Conservation (phyloP, 352 stramenopile species). For the Discostella stelligera region DNA sequence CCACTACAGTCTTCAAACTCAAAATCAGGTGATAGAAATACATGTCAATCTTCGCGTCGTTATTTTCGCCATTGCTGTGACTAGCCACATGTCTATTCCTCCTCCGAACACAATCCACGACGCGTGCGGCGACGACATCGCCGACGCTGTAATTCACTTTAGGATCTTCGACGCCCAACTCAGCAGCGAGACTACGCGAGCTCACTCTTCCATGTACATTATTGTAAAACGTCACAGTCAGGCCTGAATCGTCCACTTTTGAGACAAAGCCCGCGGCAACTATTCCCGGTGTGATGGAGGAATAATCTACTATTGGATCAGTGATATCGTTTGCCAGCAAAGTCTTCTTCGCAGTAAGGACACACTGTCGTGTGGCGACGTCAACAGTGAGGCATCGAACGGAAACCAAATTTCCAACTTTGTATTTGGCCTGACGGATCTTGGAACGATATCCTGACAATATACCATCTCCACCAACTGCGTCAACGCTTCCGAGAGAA, state of each 20-base stretch:
- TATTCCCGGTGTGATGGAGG: conserved; percentile 80
- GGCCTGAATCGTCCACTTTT: conserved; percentile 89
- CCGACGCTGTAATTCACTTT: conserved; percentile 71
- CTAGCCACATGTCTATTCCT: conserved; percentile 23
- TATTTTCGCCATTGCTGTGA: conserved; percentile 7
- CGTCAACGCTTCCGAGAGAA: conserved; percentile 36
- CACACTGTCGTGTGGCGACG: conserved; percentile 55
- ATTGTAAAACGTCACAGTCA: conserved; percentile 95
- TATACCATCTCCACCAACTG: conserved; percentile 18
- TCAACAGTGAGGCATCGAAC: conserved; percentile 74
- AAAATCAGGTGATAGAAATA: conserved; percentile 56
- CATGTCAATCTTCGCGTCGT: conserved; percentile 28
- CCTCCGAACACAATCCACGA: conserved; percentile 50
- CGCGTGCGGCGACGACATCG: conserved; percentile 68
- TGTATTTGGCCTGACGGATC: conserved; percentile 72
- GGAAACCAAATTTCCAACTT: conserved; percentile 67
- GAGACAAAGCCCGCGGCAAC: conserved; percentile 90
- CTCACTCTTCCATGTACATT: conserved; percentile 91
- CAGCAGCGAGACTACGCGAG: conserved; percentile 82
- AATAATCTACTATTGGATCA: conserved; percentile 80
- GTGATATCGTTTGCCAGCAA: conserved; percentile 83
- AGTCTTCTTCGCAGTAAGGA: conserved; percentile 89
- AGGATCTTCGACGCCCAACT: conserved; percentile 81
- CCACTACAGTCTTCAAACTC: conserved; percentile 52
- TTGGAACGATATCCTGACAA: conserved; percentile 64